Conservation (phyloP, 257 asterid species). For the Fraxinus americana region DNA sequence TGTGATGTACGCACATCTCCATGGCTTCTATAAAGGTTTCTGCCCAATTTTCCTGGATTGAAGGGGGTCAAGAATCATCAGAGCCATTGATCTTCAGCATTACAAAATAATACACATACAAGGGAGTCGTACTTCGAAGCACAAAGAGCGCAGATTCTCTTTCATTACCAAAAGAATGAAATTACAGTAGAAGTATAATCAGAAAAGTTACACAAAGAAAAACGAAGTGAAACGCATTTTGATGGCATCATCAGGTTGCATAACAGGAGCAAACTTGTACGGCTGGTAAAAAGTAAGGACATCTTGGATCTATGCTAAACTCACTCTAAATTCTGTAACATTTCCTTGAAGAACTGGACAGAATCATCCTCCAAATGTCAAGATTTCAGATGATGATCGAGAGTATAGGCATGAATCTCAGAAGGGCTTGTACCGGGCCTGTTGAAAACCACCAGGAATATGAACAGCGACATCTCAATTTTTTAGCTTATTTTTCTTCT, state of each 20-base stretch:
- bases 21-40: background rate
- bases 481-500: background rate
- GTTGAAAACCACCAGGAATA: conserved; percentile 26
- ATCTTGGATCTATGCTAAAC: conserved; percentile 4
- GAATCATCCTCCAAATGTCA: conserved; percentile 26
- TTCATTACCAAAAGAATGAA: background rate
- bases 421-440: conserved; percentile 96
- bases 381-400: conserved; percentile 78
- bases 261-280: background rate
- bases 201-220: background rate
- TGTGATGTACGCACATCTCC: background rate
- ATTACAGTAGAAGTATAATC: background rate
- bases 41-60: background rate
- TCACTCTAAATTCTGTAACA: conserved; percentile 17
- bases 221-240: conserved; percentile 1
- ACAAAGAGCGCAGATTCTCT: background rate
- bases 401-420: conserved; percentile 74
- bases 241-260: conserved; percentile 4
- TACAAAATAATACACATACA: background rate
- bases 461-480: background rate
- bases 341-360: background rate
- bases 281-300: background rate
- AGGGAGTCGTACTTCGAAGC: background rate
- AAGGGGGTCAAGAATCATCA: background rate
- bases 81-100: background rate